Evolutionary conservation across 129 eudicot genomes (phyloP).

Genomic region (Helianthus tuberosus): DNA sequence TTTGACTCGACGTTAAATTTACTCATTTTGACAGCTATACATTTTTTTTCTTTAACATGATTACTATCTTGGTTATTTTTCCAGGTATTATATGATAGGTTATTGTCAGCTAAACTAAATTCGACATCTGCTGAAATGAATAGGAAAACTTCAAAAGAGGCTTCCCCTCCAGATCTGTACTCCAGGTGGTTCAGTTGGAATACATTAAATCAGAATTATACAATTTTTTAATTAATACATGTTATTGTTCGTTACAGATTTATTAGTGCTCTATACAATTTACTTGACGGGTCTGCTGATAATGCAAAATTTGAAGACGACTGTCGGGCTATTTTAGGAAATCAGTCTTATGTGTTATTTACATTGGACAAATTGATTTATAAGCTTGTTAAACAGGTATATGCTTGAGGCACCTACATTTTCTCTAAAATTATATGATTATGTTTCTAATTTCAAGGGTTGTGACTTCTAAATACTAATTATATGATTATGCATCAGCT

Average conservation of each 20-base stretch:
- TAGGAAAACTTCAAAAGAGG: slow-evolving; percentile 60
- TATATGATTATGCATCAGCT: slow-evolving; percentile 63
- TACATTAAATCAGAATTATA: background rate
- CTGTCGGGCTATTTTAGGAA: slow-evolving; percentile 89
- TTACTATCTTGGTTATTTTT: slow-evolving; percentile 11
- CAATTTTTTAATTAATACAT: background rate
- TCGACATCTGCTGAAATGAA: slow-evolving; percentile 64
- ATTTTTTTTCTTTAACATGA: slow-evolving; percentile 9
- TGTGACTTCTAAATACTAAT: background rate
- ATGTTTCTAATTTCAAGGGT: background rate
- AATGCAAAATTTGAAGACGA: slow-evolving; percentile 95
- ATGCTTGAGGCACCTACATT: background rate
- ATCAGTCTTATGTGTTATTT: slow-evolving; percentile 89
- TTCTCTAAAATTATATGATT: background rate
- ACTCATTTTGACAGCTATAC: background rate
- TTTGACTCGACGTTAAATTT: no score
- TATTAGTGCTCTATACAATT: slow-evolving; percentile 68
- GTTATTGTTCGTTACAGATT: slow-evolving; percentile 53
- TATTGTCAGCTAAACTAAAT: slow-evolving; percentile 68
- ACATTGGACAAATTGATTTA: slow-evolving; percentile 92
- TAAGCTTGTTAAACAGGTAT: slow-evolving; percentile 92
- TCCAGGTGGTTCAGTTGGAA: slow-evolving; percentile 52
- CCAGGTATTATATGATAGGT: slow-evolving; percentile 78
- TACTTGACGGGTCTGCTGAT: slow-evolving; percentile 95
- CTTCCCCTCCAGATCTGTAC: slow-evolving; percentile 59